These are phyloP conservation scores for Juncus effusus DNA, from an alignment of 176 grass and related monocot species.

Conservation along the genomic window DNA sequence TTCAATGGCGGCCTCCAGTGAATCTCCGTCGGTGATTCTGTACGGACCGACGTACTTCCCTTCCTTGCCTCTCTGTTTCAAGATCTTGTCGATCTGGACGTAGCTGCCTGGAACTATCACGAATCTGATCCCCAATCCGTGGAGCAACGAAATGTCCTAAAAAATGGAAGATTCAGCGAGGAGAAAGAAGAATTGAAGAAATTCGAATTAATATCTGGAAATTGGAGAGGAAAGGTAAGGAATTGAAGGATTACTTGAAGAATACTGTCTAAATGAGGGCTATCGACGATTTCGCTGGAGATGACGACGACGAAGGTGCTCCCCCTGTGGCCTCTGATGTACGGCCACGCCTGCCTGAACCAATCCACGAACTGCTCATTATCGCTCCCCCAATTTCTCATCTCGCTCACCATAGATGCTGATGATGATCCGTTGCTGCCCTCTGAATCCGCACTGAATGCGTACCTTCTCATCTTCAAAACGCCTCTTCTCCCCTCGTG, in stretches of 20 bases:
- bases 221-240: neutral
- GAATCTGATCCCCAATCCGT: slow-evolving; percentile 95
- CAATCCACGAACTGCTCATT: slow-evolving; percentile 60
- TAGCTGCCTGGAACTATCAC: slow-evolving; percentile 90
- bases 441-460: slow-evolving; percentile 1
- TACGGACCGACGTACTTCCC: slow-evolving; percentile 76
- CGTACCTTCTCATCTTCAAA: neutral
- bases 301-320: slow-evolving; percentile 82
- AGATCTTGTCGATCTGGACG: slow-evolving; percentile 88
- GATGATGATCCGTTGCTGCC: neutral
- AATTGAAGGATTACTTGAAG: slow-evolving; percentile 42
- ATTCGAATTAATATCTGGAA: neutral
- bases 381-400: slow-evolving; percentile 21
- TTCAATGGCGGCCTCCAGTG: slow-evolving; percentile 83
- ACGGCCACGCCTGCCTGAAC: slow-evolving; percentile 83
- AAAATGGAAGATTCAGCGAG: slow-evolving; percentile 4
- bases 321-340: slow-evolving; percentile 72
- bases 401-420: neutral
- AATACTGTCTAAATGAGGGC: slow-evolving; percentile 56
- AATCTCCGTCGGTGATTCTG: slow-evolving; percentile 80
- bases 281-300: slow-evolving; percentile 70
- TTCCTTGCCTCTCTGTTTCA: slow-evolving; percentile 81
- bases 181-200: neutral
- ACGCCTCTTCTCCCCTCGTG: neutral
- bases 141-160: slow-evolving; percentile 95